A percentile compares a stretch with the other conserved stretches of the same genome.
phyloP scores from a whole-genome alignment of 257 asterid species.

The Salvia splendens region DNA sequence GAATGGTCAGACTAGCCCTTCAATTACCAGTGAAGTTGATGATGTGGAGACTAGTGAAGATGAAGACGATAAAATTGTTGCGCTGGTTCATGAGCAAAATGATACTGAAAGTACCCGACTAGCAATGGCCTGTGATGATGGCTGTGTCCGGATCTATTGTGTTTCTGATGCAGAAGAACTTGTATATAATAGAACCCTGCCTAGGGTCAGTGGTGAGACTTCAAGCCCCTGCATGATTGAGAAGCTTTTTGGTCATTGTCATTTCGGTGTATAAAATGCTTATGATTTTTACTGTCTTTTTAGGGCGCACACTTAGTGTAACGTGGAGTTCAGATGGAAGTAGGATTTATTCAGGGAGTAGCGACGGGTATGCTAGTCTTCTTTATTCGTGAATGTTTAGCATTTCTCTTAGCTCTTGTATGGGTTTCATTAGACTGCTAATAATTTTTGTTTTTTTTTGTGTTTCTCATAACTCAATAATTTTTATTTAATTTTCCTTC shows the following conservation, averaged over 20 bases:
- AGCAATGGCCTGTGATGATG: constrained; percentile 92
- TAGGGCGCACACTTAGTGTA: constrained; percentile 78
- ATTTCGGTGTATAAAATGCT: constrained; percentile 18
- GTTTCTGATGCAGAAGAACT: constrained; percentile 49
- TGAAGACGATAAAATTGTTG: constrained; percentile 43
- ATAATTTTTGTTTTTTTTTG: constrained; percentile 16
- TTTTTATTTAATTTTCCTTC: constrained; percentile 16
- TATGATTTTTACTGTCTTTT: not conserved
- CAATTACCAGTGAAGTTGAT: constrained; percentile 37
- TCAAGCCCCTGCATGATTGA: constrained; percentile 31
- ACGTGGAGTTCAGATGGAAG: constrained; percentile 82
- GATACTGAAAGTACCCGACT: constrained; percentile 42
- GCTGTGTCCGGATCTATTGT: constrained; percentile 74
- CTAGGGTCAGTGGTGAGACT: constrained; percentile 93
- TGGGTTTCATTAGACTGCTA: not conserved
- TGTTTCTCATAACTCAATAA: constrained; percentile 46
- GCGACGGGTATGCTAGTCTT: constrained; percentile 72
- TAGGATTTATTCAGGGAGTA: constrained; percentile 84
- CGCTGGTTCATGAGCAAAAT: constrained; percentile 45
- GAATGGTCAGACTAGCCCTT: constrained; percentile 54
- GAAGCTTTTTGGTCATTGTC: not conserved
- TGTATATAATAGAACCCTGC: constrained; percentile 54
- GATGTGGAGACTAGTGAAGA: constrained; percentile 59
- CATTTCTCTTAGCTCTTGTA: not conserved
- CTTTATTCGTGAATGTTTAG: not conserved